A percentile compares a stretch with the other conserved stretches of the same genome.
These are phyloP conservation scores for Russula griseocarnosa DNA, from an alignment of 768 basidiomycete genomes.

Conservation along the genomic window DNA sequence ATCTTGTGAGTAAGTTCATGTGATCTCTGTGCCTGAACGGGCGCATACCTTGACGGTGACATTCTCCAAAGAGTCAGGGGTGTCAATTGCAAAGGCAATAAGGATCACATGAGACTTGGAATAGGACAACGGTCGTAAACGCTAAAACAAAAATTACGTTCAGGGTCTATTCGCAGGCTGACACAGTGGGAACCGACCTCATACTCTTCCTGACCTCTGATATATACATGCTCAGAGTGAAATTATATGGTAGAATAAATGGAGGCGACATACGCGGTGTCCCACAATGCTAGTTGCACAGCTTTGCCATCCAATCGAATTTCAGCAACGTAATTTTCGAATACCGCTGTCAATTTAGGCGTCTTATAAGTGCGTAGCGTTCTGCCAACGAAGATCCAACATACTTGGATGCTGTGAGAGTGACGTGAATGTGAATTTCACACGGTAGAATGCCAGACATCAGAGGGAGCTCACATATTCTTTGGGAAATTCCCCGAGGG, in stretches of 20 bases:
- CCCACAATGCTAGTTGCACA: slow-evolving; percentile 96
- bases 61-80: slow-evolving; percentile 95
- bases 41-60: slow-evolving; percentile 77
- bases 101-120: slow-evolving; percentile 98
- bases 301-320: slow-evolving; percentile 97
- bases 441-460: not conserved
- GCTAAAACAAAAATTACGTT: slow-evolving; percentile 42
- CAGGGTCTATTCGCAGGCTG: slow-evolving; percentile 1
- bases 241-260: slow-evolving; percentile 8
- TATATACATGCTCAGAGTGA: slow-evolving; percentile 25
- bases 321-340: slow-evolving; percentile 99
- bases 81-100: slow-evolving; percentile 95
- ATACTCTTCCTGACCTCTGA: slow-evolving; percentile 97
- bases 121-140: slow-evolving; percentile 94
- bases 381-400: slow-evolving; percentile 24
- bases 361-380: slow-evolving; percentile 11
- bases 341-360: slow-evolving; percentile 60
- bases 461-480: slow-evolving; percentile 71
- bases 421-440: slow-evolving; percentile 6
- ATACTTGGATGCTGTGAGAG: slow-evolving; percentile 46
- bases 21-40: not conserved
- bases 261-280: slow-evolving; percentile 80
- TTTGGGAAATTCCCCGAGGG: slow-evolving; percentile 90
- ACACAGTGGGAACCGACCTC: slow-evolving; percentile 56
- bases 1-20: not conserved